Evolutionary conservation across 495 filamentous ascomycete genomes (phyloP), one percentile per base, ranked within the genome.

Genomic region (Schizothecium vesticola): DNA sequence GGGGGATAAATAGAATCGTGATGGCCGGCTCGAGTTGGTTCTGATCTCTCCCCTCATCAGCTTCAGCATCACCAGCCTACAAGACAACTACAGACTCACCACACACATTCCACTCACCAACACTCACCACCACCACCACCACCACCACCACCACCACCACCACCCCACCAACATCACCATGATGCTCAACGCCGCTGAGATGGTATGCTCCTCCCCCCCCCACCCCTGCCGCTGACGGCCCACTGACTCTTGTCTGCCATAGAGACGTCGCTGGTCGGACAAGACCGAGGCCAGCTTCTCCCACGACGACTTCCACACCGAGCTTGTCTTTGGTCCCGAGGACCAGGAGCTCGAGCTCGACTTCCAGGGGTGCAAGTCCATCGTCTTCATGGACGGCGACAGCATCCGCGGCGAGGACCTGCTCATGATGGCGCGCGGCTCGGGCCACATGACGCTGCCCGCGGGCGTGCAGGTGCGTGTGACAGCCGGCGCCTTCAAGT

Each of bases 391-490:
- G 24, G 51, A 66, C 56, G 71, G 68, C 31, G 36, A 67, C 13
- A 55, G 59, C 24, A 58, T 36, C 16, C 64, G 69, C 31, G n/a
- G 59, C 51, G 56, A 63, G 56, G 72, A 75, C 62, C 55, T 72
- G 16, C 62, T 75, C 13, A 66, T 75, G 55, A 59, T 72, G 36
- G 57, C 66, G 55, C 51, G 68, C 13, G 72, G 74, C 28, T 67
- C 66, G 22, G 74, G 74, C 70, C 68, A 70, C 72, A 70, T 75
- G 69, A 63, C 70, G n/a, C 72, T 75, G 43, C 74, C 74, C 19
- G 65, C 71, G 22, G 67, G 67, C 62, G 74, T 75, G 12, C 66
- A 68, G 63, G 68, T 75, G 19, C 31, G 69, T 43, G 72, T 74
- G 63, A n/a, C 28, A n/a, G 61, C 29, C 6, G 73, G 73, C 58